Evolutionary conservation across 2,329 filamentous ascomycete genomes (phyloP).

Genomic region (Leptographium galeiforme): DNA sequence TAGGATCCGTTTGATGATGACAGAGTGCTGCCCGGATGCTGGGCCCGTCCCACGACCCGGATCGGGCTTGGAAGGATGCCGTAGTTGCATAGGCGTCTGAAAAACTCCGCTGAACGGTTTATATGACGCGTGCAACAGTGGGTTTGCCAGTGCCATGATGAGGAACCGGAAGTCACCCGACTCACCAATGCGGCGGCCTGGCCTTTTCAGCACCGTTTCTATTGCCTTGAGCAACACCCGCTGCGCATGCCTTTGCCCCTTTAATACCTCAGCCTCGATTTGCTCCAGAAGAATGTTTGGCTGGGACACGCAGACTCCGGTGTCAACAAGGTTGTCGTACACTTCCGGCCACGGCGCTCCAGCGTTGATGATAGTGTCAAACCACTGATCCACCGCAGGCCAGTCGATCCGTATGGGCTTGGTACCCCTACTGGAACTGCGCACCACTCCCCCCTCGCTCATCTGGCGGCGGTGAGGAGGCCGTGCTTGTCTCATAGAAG

Average conservation of each 20-base stretch:
- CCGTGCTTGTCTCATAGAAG: slow-evolving; percentile 15
- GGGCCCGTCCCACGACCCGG: slow-evolving; percentile 23
- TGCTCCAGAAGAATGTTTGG: slow-evolving; percentile 21
- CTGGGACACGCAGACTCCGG: slow-evolving; percentile 19
- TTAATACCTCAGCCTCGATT: slow-evolving; percentile 33
- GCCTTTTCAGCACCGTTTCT: slow-evolving; percentile 68
- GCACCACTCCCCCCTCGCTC: slow-evolving; percentile 16
- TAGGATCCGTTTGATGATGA: slow-evolving; percentile 72
- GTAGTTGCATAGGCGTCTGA: slow-evolving; percentile 10
- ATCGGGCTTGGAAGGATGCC: background rate
- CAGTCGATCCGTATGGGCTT: slow-evolving; percentile 56
- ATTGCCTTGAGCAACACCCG: slow-evolving; percentile 61
- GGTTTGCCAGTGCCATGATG: slow-evolving; percentile 66
- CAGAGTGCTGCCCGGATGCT: slow-evolving; percentile 57
- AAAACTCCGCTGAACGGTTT: slow-evolving; percentile 26
- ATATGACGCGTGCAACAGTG: slow-evolving; percentile 45
- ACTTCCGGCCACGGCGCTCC: slow-evolving; percentile 51
- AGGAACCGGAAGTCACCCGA: slow-evolving; percentile 65
- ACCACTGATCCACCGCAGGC: slow-evolving; percentile 60
- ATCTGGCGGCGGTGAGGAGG: slow-evolving; percentile 10
- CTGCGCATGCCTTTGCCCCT: slow-evolving; percentile 55
- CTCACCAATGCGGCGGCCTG: slow-evolving; percentile 53
- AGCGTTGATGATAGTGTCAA: slow-evolving; percentile 53
- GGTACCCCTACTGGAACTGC: slow-evolving; percentile 16
- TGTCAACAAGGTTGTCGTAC: slow-evolving; percentile 37